These are phyloP conservation scores for Fremontodendron californicum DNA, from an alignment of 345 rosid genomes.

Conservation along the genomic window DNA sequence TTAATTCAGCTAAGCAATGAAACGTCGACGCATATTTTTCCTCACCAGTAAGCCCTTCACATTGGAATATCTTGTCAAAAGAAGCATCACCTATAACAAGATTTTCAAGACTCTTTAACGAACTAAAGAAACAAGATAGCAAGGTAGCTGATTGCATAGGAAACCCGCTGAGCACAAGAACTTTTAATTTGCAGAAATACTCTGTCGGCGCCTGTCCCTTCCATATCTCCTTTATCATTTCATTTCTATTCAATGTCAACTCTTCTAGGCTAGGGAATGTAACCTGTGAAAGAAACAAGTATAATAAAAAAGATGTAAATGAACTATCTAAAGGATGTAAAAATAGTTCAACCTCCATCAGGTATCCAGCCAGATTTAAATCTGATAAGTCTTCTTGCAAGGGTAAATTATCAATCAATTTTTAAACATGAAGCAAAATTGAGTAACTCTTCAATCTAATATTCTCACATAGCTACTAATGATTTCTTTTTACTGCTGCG, in stretches of 20 bases:
- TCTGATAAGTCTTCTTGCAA: background rate
- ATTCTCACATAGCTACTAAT: no score
- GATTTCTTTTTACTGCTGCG: no score
- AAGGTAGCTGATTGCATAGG: background rate
- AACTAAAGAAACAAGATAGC: background rate
- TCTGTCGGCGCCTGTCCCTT: background rate
- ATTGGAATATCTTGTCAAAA: background rate
- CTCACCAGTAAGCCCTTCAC: background rate
- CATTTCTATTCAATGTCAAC: background rate
- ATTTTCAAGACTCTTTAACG: background rate
- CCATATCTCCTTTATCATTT: background rate
- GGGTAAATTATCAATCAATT: background rate
- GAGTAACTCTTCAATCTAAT: no score
- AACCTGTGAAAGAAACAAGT: background rate
- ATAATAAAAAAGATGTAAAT: no score
- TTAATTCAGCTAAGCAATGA: no score
- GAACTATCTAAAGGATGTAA: background rate
- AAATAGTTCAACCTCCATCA: background rate
- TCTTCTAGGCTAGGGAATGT: constrained; percentile 3
- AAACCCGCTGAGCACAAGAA: background rate
- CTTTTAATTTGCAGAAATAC: background rate
- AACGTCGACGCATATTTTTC: no score
- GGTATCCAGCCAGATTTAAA: background rate
- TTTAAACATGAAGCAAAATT: background rate
- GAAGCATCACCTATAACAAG: background rate